Percentiles rank a stretch among this genome's conserved stretches.
Conservation (phyloP, 75 land plant species). For the Cunninghamia lanceolata region DNA sequence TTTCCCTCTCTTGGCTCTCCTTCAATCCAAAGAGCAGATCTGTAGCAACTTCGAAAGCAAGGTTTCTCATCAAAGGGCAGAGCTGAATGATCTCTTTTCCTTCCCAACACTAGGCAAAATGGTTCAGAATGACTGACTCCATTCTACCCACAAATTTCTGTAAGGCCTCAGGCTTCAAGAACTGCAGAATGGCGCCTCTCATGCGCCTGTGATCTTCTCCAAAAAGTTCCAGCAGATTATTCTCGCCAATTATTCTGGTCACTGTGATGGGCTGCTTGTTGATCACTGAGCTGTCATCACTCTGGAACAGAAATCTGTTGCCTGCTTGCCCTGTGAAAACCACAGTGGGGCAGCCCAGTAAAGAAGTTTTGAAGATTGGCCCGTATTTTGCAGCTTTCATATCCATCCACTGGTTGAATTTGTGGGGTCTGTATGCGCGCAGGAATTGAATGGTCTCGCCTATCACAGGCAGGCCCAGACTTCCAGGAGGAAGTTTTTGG, state of each 20-base stretch:
- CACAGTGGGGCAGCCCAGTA: slow-evolving; percentile 6
- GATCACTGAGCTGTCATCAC: not conserved
- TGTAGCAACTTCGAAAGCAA: not conserved
- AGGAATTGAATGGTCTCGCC: slow-evolving; percentile 48
- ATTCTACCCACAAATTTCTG: slow-evolving; percentile 1
- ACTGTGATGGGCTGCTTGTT: slow-evolving; percentile 12
- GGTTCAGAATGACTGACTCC: not conserved
- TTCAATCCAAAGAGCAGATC: not conserved
- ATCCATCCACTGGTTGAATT: not conserved
- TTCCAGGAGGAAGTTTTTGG: slow-evolving; percentile 46
- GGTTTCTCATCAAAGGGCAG: not conserved
- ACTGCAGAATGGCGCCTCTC: slow-evolving; percentile 11
- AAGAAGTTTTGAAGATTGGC: slow-evolving; percentile 11
- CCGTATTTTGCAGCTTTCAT: not conserved
- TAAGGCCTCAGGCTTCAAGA: slow-evolving; percentile 20
- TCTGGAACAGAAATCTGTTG: not conserved
- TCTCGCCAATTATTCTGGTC: not conserved
- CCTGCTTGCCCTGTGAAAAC: slow-evolving; percentile 4
- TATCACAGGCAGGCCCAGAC: slow-evolving; percentile 47
- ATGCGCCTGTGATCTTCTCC: slow-evolving; percentile 3
- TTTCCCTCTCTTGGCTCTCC: not conserved
- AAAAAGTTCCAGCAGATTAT: not conserved
- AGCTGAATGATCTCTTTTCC: not conserved
- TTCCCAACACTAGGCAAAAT: not conserved
- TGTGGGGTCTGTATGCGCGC: slow-evolving; percentile 17